These are phyloP conservation scores for Ophiostoma novo-ulmi DNA, from an alignment of 2,329 filamentous ascomycete species.

Conservation along the genomic window DNA sequence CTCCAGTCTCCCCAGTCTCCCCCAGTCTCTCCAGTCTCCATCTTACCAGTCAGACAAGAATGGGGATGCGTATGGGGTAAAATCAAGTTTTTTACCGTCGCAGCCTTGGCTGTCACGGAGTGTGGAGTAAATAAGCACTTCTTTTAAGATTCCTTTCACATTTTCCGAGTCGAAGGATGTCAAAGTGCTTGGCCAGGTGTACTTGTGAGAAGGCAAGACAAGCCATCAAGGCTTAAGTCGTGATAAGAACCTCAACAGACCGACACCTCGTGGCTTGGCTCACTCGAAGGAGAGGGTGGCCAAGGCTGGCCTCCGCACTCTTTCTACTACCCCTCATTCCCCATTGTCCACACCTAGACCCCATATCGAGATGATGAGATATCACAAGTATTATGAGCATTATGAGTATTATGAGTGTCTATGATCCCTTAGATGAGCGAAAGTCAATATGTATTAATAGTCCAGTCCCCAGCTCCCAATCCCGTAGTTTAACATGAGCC, in stretches of 20 bases:
- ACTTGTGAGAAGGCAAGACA: neutral
- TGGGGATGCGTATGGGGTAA: neutral
- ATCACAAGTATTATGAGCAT: neutral
- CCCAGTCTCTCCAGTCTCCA: neutral
- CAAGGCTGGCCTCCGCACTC: neutral
- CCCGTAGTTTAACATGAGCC: neutral
- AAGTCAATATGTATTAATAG: neutral
- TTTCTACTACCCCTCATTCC: neutral
- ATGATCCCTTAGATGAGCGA: neutral
- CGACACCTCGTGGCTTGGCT: neutral
- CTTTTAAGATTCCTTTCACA: neutral
- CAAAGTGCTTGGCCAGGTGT: neutral
- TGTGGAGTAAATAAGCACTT: neutral
- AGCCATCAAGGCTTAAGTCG: neutral
- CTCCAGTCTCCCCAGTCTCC: neutral
- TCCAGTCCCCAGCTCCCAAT: neutral
- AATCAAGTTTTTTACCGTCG: neutral
- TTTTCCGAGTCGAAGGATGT: neutral
- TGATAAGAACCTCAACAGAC: neutral
- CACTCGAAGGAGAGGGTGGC: neutral
- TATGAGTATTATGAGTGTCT: neutral
- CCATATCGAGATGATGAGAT: neutral
- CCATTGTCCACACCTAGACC: neutral
- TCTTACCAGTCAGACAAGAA: neutral
- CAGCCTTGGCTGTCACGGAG: slow-evolving; percentile 1